These are phyloP conservation scores for Sarocladium brachiariae DNA, from an alignment of 2,329 filamentous ascomycete species.

Conservation along the genomic window DNA sequence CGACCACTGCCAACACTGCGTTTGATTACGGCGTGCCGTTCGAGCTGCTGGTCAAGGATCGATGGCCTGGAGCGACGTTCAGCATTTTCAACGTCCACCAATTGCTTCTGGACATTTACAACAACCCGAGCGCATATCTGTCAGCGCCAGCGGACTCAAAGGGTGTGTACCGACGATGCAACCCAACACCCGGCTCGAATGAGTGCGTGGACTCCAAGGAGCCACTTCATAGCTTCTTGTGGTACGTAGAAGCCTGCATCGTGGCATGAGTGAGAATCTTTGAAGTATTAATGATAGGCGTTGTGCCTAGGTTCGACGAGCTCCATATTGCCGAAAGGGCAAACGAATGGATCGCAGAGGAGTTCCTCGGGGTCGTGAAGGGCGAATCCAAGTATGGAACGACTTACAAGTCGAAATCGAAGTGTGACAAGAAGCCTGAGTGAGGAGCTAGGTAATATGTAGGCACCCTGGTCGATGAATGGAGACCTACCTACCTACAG, in stretches of 20 bases:
- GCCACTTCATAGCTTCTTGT: conserved; percentile 56
- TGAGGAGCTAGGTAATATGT: background rate
- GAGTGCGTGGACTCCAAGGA: conserved; percentile 32
- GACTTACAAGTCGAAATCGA: conserved; percentile 2
- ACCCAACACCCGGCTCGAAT: conserved; percentile 14
- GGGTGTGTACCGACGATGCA: conserved; percentile 51
- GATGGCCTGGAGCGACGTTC: conserved; percentile 53
- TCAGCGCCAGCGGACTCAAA: conserved; percentile 57
- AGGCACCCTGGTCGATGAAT: no score
- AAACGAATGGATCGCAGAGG: conserved; percentile 31
- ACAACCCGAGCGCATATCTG: conserved; percentile 53
- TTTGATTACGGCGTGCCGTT: conserved; percentile 44
- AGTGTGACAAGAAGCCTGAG: background rate
- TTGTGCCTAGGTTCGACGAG: conserved; percentile 48
- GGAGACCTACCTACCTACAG: no score
- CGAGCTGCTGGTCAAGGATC: conserved; percentile 32
- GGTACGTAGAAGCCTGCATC: conserved; percentile 41
- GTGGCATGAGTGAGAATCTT: no score
- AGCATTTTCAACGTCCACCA: conserved; percentile 61
- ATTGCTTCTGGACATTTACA: conserved; percentile 58
- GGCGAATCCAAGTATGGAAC: conserved; percentile 16
- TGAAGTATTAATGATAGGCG: background rate
- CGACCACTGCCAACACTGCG: conserved; percentile 40
- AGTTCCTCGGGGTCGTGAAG: conserved; percentile 33
- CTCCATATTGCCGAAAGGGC: conserved; percentile 64